A percentile compares a stretch with the other conserved stretches of the same genome.
These are phyloP conservation scores for Theobroma cacao DNA, from an alignment of 345 rosid genomes.

Conservation along the genomic window DNA sequence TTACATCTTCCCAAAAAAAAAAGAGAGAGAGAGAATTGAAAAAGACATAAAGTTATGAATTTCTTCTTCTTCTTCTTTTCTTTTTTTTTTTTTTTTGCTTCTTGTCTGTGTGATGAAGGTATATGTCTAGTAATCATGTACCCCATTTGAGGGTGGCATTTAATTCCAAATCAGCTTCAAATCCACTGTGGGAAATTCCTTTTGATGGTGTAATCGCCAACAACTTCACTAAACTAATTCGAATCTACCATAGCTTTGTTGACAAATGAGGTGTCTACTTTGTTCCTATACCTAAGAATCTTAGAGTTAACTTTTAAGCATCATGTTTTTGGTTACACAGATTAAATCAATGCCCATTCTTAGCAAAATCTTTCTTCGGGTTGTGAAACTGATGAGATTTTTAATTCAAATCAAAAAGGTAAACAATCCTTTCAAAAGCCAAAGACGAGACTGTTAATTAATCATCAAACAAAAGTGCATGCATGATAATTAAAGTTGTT, in stretches of 20 bases:
- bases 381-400: background rate
- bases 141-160: constrained; percentile 21
- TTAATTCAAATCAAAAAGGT: background rate
- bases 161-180: constrained; percentile 23
- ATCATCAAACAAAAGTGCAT: background rate
- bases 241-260: constrained; percentile 5
- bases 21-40: no score
- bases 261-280: constrained; percentile 2
- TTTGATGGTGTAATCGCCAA: constrained; percentile 15
- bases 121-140: constrained; percentile 20
- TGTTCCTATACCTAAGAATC: background rate
- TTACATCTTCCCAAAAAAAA: background rate
- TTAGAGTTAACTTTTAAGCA: background rate
- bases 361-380: background rate
- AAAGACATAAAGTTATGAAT: constrained; percentile 40
- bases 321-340: background rate
- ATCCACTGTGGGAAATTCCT: constrained; percentile 25
- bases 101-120: background rate
- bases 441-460: background rate
- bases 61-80: no score
- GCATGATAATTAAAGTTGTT: background rate
- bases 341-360: background rate
- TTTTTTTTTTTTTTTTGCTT: background rate
- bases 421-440: background rate
- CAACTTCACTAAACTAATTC: constrained; percentile 3